Evolutionary conservation across 1,284 basidiomycete species (phyloP).

Genomic region (Ceratobasidium sp.): DNA sequence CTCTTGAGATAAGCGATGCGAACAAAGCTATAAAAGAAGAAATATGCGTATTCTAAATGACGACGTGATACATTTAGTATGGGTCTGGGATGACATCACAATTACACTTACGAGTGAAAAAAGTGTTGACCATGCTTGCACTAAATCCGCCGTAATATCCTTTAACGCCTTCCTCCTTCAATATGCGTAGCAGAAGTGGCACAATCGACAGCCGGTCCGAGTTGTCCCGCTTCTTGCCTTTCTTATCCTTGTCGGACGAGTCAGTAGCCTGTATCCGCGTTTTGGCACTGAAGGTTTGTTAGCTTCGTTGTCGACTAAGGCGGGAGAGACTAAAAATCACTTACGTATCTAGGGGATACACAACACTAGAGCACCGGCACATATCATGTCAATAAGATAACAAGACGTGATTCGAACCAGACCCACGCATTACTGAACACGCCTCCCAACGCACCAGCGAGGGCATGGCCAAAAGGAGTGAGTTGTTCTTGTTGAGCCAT

Average conservation of each 20-base stretch:
- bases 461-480: slow-evolving; percentile 90
- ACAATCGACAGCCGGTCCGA: slow-evolving; percentile 65
- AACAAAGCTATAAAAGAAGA: slow-evolving; percentile 97
- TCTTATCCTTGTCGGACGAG: slow-evolving; percentile 52
- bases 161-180: slow-evolving; percentile 76
- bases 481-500: slow-evolving; percentile 55
- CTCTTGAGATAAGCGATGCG: slow-evolving; percentile 82
- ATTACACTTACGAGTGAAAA: slow-evolving; percentile 83
- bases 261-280: slow-evolving; percentile 86
- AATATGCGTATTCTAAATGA: slow-evolving; percentile 94
- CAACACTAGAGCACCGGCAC: slow-evolving; percentile 67
- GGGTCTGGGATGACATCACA: slow-evolving; percentile 11
- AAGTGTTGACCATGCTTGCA: slow-evolving; percentile 99
- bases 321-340: slow-evolving; percentile 25
- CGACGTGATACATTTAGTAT: slow-evolving; percentile 14
- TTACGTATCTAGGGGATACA: slow-evolving; percentile 92
- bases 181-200: slow-evolving; percentile 69
- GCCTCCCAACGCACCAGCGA: slow-evolving; percentile 93
- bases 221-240: slow-evolving; percentile 56
- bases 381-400: background rate
- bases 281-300: slow-evolving; percentile 70
- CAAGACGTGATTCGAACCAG: background rate
- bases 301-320: background rate
- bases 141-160: slow-evolving; percentile 93
- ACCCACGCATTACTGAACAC: slow-evolving; percentile 92